Conservation (phyloP, 176 grass and related monocot genomes). For the Avena eriantha region DNA sequence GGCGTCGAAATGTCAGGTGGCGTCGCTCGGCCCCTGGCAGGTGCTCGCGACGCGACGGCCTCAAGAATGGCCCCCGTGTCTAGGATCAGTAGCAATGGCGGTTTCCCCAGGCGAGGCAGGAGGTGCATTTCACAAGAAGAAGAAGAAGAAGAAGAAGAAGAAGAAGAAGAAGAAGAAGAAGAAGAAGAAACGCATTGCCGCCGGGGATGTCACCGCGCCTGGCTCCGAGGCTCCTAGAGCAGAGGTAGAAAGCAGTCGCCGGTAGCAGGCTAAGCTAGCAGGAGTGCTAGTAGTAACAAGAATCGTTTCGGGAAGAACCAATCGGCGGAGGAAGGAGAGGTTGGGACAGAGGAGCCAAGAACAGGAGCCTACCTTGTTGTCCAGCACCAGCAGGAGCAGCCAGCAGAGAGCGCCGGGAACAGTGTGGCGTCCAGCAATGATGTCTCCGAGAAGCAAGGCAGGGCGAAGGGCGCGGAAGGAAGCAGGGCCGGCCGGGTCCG, state of each 20-base stretch:
- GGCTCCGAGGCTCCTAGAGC: background rate
- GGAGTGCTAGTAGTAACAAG: background rate
- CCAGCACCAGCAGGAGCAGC: background rate
- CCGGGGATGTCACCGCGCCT: background rate
- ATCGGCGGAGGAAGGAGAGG: background rate
- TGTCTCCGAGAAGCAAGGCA: background rate
- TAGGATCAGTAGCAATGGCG: no score
- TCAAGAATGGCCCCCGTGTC: no score
- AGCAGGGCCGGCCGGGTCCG: background rate
- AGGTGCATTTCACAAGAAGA: no score
- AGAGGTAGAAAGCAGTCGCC: background rate
- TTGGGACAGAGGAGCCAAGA: background rate
- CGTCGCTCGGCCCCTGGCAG: background rate
- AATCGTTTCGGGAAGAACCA: conserved; percentile 24
- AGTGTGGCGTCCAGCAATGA: background rate
- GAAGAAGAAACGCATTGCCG: no score
- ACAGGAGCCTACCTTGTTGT: background rate
- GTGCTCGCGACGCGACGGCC: no score
- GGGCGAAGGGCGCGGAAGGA: no score
- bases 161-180: no score
- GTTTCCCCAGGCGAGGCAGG: no score
- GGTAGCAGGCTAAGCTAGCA: background rate
- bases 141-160: no score
- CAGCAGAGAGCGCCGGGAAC: background rate
- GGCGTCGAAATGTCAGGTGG: conserved; percentile 35